Conservation (phyloP, 768 basidiomycete species). For the Mycena vulgaris region DNA sequence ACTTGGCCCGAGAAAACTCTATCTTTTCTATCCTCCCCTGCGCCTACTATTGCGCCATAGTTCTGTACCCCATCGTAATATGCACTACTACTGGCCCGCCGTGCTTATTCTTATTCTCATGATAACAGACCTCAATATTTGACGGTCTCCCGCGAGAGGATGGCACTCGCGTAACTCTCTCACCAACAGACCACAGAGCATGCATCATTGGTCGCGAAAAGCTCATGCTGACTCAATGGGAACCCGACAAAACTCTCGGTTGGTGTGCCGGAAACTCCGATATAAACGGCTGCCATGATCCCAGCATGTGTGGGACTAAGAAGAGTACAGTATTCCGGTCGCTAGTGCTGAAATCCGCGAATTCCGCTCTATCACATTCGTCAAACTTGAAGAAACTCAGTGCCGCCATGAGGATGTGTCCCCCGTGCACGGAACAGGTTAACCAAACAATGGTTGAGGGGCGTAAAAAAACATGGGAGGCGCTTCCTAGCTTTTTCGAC, state of each 20-base stretch:
- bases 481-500: background rate
- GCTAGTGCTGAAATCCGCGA: no score
- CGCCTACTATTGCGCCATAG: background rate
- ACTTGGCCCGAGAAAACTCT: background rate
- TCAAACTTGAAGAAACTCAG: no score
- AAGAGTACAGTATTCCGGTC: no score
- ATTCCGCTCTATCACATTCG: no score
- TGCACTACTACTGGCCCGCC: background rate
- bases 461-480: slow-evolving; percentile 11
- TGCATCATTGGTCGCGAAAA: background rate
- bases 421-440: no score
- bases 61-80: background rate
- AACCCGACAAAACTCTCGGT: no score
- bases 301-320: no score
- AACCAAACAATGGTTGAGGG: background rate
- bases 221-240: no score
- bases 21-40: background rate
- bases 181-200: background rate
- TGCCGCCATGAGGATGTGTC: no score
- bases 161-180: background rate
- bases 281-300: no score
- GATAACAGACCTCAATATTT: background rate
- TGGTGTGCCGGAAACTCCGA: no score
- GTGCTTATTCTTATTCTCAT: background rate
- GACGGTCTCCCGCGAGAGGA: background rate